Conservation (phyloP, 192 early-diverging fungal genomes). For the Allomyces arbusculus region DNA sequence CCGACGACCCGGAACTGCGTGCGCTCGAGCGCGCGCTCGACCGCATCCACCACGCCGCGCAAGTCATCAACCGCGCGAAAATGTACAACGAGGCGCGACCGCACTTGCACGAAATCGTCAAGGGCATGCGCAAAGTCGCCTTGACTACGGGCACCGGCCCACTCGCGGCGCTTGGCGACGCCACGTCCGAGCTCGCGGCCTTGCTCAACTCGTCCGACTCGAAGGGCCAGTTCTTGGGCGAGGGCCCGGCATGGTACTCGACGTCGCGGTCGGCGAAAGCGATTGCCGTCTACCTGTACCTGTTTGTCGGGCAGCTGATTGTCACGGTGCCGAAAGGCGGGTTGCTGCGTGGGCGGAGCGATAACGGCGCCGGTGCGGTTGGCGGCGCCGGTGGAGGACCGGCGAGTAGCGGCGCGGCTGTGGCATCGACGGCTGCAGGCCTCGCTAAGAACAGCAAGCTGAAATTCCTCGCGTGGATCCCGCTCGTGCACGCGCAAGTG, state of each 20-base stretch:
- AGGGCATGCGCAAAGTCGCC: not conserved
- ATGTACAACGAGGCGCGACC: conserved; percentile 1
- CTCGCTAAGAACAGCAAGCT: not conserved
- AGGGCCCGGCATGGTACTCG: not conserved
- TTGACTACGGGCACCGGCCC: not conserved
- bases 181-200: not conserved
- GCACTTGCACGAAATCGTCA: not conserved
- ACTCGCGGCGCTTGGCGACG: not conserved
- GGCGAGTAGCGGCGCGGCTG: not conserved
- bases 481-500: not conserved
- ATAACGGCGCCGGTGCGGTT: not conserved
- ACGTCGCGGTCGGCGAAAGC: not conserved
- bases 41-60: conserved; percentile 1
- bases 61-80: conserved; percentile 3
- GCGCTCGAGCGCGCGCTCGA: not conserved
- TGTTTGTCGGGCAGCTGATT: not conserved
- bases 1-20: not conserved
- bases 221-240: not conserved
- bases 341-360: not conserved
- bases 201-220: not conserved
- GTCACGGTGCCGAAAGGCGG: not conserved
- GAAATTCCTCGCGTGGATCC: not conserved
- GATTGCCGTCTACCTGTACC: not conserved
- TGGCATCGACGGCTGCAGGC: not conserved
- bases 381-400: not conserved